These are phyloP conservation scores for Penicillium sp. DNA, from an alignment of 2,329 filamentous ascomycete species.

Conservation along the genomic window DNA sequence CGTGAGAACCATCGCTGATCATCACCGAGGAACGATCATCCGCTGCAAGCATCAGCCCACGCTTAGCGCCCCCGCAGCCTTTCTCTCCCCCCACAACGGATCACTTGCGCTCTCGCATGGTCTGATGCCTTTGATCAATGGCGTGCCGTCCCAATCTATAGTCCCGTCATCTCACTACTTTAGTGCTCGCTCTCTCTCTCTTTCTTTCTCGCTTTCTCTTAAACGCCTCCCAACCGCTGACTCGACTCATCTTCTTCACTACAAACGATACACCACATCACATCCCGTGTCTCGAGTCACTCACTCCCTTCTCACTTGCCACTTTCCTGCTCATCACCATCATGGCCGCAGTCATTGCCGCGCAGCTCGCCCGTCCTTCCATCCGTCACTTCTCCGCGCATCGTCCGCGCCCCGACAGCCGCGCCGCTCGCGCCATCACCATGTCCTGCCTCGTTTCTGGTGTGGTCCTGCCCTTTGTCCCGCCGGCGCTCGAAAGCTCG, in stretches of 20 bases:
- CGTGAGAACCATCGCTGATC: too few relatives aligned
- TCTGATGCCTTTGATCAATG: constrained; percentile 19
- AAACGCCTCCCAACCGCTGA: too few relatives aligned
- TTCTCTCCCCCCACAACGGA: constrained; percentile 12
- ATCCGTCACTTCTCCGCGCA: constrained; percentile 47
- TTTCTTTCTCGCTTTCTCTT: neutral
- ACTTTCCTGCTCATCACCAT: constrained; percentile 3
- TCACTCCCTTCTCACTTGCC: neutral
- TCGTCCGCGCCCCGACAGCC: constrained; percentile 40
- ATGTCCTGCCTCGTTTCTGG: constrained; percentile 43
- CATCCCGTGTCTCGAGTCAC: neutral
- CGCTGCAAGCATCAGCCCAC: constrained; percentile 19
- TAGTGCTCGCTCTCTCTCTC: too few relatives aligned
- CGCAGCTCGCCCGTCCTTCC: constrained; percentile 34
- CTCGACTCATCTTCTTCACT: too few relatives aligned
- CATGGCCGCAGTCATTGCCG: constrained; percentile 20
- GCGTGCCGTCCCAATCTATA: constrained; percentile 1
- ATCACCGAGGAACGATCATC: neutral
- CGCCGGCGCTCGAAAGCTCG: constrained; percentile 47
- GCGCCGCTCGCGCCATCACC: constrained; percentile 41
- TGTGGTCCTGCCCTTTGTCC: constrained; percentile 47
- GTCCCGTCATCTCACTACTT: too few relatives aligned
- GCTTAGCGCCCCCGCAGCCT: constrained; percentile 15
- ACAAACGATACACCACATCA: too few relatives aligned
- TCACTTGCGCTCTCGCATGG: constrained; percentile 19